phyloP scores from a whole-genome alignment of 345 rosid genomes.

The Combretum micranthum region DNA sequence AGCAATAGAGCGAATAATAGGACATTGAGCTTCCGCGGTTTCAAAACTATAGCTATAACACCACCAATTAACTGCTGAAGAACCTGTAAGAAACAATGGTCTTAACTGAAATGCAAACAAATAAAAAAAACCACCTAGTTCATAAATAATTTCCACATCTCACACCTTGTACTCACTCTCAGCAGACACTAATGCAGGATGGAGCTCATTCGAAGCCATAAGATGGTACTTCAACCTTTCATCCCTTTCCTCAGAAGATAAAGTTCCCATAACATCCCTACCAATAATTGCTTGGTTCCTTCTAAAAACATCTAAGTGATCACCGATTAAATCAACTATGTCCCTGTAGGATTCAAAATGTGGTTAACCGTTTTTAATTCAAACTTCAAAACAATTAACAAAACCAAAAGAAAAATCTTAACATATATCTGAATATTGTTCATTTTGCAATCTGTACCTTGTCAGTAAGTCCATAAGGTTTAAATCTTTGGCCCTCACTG shows the following conservation, averaged over 20 bases:
- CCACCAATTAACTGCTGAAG: conserved; percentile 84
- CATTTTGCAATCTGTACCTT: conserved; percentile 30
- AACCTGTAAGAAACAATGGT: conserved; percentile 35
- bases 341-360: conserved; percentile 58
- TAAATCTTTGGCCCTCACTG: conserved; percentile 71
- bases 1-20: conserved; percentile 83
- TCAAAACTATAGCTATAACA: conserved; percentile 66
- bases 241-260: conserved; percentile 88
- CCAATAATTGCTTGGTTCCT: conserved; percentile 87
- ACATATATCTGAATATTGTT: neutral
- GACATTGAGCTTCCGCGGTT: conserved; percentile 93
- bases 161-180: conserved; percentile 99
- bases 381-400: neutral
- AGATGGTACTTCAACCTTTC: conserved; percentile 89
- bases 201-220: conserved; percentile 80
- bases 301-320: conserved; percentile 89
- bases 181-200: conserved; percentile 80
- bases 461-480: conserved; percentile 86
- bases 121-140: conserved; percentile 3
- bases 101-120: conserved; percentile 10
- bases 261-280: conserved; percentile 76
- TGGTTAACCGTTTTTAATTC: neutral
- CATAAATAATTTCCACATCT: conserved; percentile 27
- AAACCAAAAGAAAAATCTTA: neutral
- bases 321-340: conserved; percentile 80